Conservation (phyloP, 768 basidiomycete species). For the Podaxis sp. region DNA sequence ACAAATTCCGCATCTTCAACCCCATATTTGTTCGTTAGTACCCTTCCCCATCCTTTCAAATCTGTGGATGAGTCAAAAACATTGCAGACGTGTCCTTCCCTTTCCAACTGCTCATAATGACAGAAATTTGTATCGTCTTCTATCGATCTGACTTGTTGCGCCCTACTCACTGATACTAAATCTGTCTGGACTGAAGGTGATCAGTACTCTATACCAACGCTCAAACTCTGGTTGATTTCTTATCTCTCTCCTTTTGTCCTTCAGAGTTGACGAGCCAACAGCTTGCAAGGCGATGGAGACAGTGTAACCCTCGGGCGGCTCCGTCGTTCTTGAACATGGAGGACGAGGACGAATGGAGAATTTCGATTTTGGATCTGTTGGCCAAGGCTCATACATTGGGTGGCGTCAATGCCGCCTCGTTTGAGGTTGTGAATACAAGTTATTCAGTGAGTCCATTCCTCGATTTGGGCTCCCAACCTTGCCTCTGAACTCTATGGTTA, state of each 20-base stretch:
- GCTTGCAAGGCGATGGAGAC: slow-evolving; percentile 69
- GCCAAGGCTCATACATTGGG: slow-evolving; percentile 62
- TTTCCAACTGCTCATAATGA: slow-evolving; percentile 3
- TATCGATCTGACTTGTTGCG: slow-evolving; percentile 53
- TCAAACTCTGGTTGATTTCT: slow-evolving; percentile 16
- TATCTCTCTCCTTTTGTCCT: not conserved
- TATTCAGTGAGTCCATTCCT: slow-evolving; percentile 49
- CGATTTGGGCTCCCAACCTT: not conserved
- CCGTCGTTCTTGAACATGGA: slow-evolving; percentile 27
- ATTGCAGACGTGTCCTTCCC: slow-evolving; percentile 9
- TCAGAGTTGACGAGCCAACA: slow-evolving; percentile 51
- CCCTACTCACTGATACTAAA: slow-evolving; percentile 75
- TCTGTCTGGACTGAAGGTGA: slow-evolving; percentile 75
- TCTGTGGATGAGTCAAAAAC: slow-evolving; percentile 6
- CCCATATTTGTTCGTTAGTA: slow-evolving; percentile 72
- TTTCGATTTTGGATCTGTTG: slow-evolving; percentile 50
- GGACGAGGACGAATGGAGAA: slow-evolving; percentile 65
- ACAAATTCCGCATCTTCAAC: slow-evolving; percentile 55
- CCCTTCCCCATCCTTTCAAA: not conserved
- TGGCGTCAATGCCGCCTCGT: slow-evolving; percentile 51
- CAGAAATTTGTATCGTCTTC: slow-evolving; percentile 67
- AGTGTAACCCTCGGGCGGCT: slow-evolving; percentile 45
- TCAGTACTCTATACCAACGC: slow-evolving; percentile 1
- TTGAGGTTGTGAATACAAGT: slow-evolving; percentile 56
- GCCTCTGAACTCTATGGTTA: slow-evolving; percentile 16